A percentile compares a stretch with the other conserved stretches of the same genome.
These are phyloP conservation scores for Phytophthora brassicae DNA, from an alignment of 352 stramenopile species.

Conservation along the genomic window DNA sequence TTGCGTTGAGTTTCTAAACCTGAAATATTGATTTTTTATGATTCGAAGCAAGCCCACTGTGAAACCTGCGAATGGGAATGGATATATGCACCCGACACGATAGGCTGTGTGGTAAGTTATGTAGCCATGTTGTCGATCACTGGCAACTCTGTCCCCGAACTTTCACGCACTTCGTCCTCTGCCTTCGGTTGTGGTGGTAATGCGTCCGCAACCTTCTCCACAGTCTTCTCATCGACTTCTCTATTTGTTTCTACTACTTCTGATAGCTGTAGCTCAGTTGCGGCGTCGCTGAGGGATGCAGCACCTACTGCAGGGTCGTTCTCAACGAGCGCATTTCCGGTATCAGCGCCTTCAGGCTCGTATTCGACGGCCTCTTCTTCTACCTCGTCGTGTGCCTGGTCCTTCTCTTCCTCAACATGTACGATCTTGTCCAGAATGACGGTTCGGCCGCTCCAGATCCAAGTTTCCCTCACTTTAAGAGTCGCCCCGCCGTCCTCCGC, in stretches of 20 bases:
- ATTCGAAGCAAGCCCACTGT: constrained; percentile 12
- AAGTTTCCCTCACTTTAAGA: constrained; percentile 66
- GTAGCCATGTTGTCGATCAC: neutral
- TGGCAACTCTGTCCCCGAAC: neutral
- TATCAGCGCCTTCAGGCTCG: neutral
- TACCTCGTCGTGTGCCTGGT: neutral
- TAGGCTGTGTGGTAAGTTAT: neutral
- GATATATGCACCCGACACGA: neutral
- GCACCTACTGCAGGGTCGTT: neutral
- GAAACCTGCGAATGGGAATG: neutral
- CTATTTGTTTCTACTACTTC: constrained; percentile 13
- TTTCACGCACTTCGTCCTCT: constrained; percentile 26
- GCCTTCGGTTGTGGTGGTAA: constrained; percentile 2
- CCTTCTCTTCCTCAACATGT: constrained; percentile 14
- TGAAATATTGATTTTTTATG: constrained; percentile 4
- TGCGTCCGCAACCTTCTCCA: neutral
- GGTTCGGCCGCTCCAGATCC: constrained; percentile 61
- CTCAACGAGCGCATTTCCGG: neutral
- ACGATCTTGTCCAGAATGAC: constrained; percentile 75
- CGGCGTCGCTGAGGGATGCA: neutral
- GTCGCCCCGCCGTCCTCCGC: constrained; percentile 28
- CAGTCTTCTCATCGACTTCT: neutral
- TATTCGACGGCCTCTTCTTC: constrained; percentile 1
- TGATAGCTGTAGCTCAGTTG: constrained; percentile 11
- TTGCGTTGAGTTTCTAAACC: neutral